Percentiles rank a stretch among this genome's conserved stretches.
phyloP scores from a whole-genome alignment of 805 yeast species.

The Spathaspora boniae region DNA sequence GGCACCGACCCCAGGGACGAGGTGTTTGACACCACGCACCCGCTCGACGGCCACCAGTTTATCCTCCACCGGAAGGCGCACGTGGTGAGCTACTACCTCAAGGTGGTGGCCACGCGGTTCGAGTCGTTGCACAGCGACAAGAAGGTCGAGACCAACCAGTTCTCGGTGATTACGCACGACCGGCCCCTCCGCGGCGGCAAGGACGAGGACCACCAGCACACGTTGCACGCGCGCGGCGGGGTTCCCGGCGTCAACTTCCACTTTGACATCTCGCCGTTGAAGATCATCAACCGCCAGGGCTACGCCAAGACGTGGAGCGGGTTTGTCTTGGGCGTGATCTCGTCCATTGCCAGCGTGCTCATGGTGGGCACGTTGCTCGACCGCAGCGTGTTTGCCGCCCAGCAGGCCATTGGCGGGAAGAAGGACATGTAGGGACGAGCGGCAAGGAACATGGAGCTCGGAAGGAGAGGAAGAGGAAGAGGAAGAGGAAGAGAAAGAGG shows the following conservation, averaged over 20 bases:
- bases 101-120: slow-evolving; percentile 86
- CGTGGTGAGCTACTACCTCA: slow-evolving; percentile 73
- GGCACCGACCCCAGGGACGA: slow-evolving; percentile 43
- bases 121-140: slow-evolving; percentile 56
- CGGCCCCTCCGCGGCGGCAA: slow-evolving; percentile 83
- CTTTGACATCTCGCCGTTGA: slow-evolving; percentile 91
- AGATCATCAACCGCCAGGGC: slow-evolving; percentile 80
- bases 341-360: slow-evolving; percentile 89
- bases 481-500: neutral
- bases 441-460: neutral
- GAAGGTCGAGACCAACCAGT: slow-evolving; percentile 77
- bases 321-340: slow-evolving; percentile 74
- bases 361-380: slow-evolving; percentile 91
- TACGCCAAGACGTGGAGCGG: slow-evolving; percentile 77
- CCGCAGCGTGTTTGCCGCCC: slow-evolving; percentile 85
- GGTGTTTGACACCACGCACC: slow-evolving; percentile 46
- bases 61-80: slow-evolving; percentile 50
- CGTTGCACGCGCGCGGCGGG: slow-evolving; percentile 80
- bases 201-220: slow-evolving; percentile 88
- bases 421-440: slow-evolving; percentile 41
- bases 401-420: slow-evolving; percentile 66
- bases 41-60: slow-evolving; percentile 56
- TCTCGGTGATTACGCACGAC: slow-evolving; percentile 83
- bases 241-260: slow-evolving; percentile 84
- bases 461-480: neutral